Base-by-base conservation (phyloP, 331 rosid species). In the Quercus tomentella region DNA sequence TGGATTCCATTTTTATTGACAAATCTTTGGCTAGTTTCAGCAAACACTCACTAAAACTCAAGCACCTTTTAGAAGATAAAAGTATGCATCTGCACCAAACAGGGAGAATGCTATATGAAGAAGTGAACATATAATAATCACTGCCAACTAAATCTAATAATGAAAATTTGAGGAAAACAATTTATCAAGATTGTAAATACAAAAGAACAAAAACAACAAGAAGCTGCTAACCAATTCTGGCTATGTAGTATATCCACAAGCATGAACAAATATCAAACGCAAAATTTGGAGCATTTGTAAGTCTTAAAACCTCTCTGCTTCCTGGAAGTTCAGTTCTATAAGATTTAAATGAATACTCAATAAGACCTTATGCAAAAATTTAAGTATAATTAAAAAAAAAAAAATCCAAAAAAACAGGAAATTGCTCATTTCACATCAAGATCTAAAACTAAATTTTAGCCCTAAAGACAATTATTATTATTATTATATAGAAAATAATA, bases 1-100 rank as follows among this genome's bases (percentile, higher is more conserved):
- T 84, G 17, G 86, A 71, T 75, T 90, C 94, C 98, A 93, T 96
- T 77, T 78, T 79, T 16, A 62, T 52, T 30, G 84, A 75, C 67
- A 70, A 80, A 41, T 80, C 35, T 61, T 55, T 72, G 8, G 22
- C 80, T 67, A 66, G 51, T 49, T 73, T 58, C 31, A 79, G 80
- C 33, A 43, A 69, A 80, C 14, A 26, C 78, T 61, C 52, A 2
- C 28, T 16, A 21, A 57, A 84, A 78, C 87, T 75, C 74, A 33
- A 84, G 56, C 72, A 76, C 84, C 62, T 80, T 82, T 82, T 77
- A 79, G 74, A 77, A 75, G 66, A 66, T 67, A 79, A 79, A 83
- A 57, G 80, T 67, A 84, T 23, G 43, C 20, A 80, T 73, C 89
- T 56, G 84, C 90, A 85, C 55, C 83, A 77, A 79, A 70, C 73